Percentiles rank a stretch among this genome's conserved stretches.
Evolutionary conservation across 192 early-diverging fungal genomes (phyloP).

Genomic region (Paraglomus brasilianum): DNA sequence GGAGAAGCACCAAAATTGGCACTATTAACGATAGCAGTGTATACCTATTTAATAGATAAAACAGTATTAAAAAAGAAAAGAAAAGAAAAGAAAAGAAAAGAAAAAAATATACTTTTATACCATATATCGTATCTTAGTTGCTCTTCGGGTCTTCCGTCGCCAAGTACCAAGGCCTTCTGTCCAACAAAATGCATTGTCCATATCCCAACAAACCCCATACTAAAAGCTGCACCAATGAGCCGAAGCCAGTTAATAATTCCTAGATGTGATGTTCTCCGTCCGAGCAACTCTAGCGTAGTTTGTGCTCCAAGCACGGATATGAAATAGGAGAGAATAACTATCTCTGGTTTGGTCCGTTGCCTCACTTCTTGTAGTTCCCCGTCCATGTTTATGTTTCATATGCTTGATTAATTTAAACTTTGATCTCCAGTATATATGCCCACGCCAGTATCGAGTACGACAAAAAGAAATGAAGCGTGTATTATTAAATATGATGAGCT

Average conservation of each 20-base stretch:
- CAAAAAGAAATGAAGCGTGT: no score
- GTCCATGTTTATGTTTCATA: no score
- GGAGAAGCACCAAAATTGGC: conserved; percentile 33
- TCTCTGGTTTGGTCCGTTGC: not conserved
- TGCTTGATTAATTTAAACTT: no score
- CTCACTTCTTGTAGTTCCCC: no score
- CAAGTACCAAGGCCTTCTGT: conserved; percentile 36
- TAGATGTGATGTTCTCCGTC: conserved; percentile 36
- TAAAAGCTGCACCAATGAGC: conserved; percentile 37
- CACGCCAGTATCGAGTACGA: no score
- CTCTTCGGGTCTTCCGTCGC: conserved; percentile 2
- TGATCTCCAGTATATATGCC: no score
- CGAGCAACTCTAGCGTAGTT: conserved; percentile 43
- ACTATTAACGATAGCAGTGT: conserved; percentile 38
- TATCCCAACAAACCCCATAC: conserved; percentile 44
- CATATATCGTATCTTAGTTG: not conserved
- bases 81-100: no score
- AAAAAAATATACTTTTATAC: conserved; percentile 9
- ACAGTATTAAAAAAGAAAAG: no score
- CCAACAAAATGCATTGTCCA: conserved; percentile 50
- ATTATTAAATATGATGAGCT: no score
- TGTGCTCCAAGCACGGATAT: conserved; percentile 40
- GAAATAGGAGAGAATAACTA: conserved; percentile 37
- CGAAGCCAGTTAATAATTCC: conserved; percentile 34
- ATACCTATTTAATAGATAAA: conserved; percentile 28